Base-by-base conservation (phyloP, 2,329 filamentous ascomycete genomes). In the Colletotrichum cereale region DNA sequence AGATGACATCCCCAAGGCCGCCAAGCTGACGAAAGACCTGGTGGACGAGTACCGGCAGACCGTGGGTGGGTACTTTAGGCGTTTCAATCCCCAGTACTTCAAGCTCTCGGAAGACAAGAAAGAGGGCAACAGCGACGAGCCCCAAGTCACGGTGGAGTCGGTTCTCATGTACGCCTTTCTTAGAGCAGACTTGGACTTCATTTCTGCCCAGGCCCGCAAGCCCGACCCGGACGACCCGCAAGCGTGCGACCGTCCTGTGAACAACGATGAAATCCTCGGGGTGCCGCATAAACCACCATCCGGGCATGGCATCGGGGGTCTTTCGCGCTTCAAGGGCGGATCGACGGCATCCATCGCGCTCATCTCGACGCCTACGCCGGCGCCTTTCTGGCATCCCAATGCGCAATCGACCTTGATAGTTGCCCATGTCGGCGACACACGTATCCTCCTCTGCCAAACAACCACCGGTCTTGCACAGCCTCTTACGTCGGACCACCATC, bases 361-460 rank as follows among this genome's bases (percentile, higher is more conserved):
- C 78, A 94, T 99, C 67, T 97, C 95, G 0, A 98, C 96, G 0
- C 95, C 96, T 0, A 97, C 94, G 0, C 92, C 95, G 0, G 92
- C 92, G 0, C 96, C 96, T 0, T 99, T 97, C 82, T 99, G 96
- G 96, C 94, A 98, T 77, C 96, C 96, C 0, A 89, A 91, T 5
- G 92, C 94, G 0, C 92, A 94, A 4, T 94, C 93, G 0, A 97
- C 95, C 0, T 84, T 99, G 44, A 83, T 97, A 21, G 92, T 95
- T 8, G 95, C 94, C 0, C 96, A 99, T 79, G 95, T 98, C 2
- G 96, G 96, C 72, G 96, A 99, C 80, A 98, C 95, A 1, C 90
- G 96, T 63, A 92, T 98, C 72, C 85, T 99, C 3, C 89, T 99
- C 40, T 98, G 95, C 83, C 92, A 95, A 66, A 97, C 96, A 0